Conservation (phyloP, 1,284 basidiomycete species). For the Mycena citricolor region DNA sequence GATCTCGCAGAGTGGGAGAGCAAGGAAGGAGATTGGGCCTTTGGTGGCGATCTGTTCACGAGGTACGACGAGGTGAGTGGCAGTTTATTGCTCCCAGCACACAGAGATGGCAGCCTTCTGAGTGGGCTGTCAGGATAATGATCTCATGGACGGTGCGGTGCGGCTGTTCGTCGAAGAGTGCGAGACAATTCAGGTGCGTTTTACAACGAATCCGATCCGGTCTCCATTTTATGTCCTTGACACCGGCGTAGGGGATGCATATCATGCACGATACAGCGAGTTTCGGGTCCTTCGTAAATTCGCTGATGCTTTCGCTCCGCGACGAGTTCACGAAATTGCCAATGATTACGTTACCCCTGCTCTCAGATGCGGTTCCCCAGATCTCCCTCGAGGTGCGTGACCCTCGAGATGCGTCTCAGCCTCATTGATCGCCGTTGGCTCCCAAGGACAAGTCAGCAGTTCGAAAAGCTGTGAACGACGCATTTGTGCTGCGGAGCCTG, state of each 20-base stretch:
- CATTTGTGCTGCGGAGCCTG: constrained; percentile 52
- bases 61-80: constrained; percentile 52
- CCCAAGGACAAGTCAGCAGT: constrained; percentile 31
- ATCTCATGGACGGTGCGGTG: constrained; percentile 65
- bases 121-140: constrained; percentile 57
- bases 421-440: constrained; percentile 15
- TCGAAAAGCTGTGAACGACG: constrained; percentile 55
- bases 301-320: constrained; percentile 56
- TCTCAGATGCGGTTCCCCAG: constrained; percentile 50
- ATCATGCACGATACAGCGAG: constrained; percentile 57
- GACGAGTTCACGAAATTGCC: constrained; percentile 66
- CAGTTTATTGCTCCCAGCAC: constrained; percentile 4
- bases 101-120: too few species aligned
- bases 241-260: constrained; percentile 65
- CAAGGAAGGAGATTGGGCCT: constrained; percentile 54
- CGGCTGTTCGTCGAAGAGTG: constrained; percentile 72
- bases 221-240: constrained; percentile 7
- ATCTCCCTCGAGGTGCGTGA: constrained; percentile 31
- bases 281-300: constrained; percentile 64
- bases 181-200: constrained; percentile 70
- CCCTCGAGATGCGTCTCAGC: constrained; percentile 37
- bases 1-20: constrained; percentile 55
- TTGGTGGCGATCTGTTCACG: constrained; percentile 50
- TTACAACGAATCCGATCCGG: constrained; percentile 1
- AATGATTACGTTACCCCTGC: constrained; percentile 52